Evolutionary conservation across 2,329 filamentous ascomycete genomes (phyloP).

Genomic region (Phyllosticta capitalensis): DNA sequence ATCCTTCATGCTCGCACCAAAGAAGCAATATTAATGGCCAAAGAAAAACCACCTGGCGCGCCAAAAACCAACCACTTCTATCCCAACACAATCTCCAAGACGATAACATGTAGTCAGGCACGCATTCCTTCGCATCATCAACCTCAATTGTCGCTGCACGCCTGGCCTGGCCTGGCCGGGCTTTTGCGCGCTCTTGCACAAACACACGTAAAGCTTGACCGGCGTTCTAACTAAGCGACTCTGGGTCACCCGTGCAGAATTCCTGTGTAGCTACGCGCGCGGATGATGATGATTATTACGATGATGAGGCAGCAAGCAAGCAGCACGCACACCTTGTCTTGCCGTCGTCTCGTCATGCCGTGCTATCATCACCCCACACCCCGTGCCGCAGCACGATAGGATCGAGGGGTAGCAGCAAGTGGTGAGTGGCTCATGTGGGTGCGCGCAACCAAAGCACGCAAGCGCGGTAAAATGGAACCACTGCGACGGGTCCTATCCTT

Average conservation of each 20-base stretch:
- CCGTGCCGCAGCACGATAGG: not conserved
- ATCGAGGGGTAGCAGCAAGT: not conserved
- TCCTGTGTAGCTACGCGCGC: not conserved
- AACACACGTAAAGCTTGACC: not conserved
- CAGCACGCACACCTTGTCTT: not conserved
- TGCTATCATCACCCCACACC: not conserved
- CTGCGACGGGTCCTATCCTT: not conserved
- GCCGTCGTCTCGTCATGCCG: not conserved
- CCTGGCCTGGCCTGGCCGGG: too few relatives aligned
- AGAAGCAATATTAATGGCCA: not conserved
- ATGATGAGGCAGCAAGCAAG: not conserved
- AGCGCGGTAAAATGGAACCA: not conserved
- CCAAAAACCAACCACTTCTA: not conserved
- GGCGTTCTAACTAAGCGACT: not conserved
- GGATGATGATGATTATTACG: too few relatives aligned
- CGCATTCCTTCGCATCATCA: too few relatives aligned
- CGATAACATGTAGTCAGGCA: not conserved
- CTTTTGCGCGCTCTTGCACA: not conserved
- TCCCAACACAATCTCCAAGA: not conserved
- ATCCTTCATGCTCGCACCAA: not conserved
- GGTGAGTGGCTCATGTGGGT: not conserved
- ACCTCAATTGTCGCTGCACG: not conserved
- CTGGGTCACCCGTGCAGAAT: not conserved
- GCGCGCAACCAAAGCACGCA: not conserved
- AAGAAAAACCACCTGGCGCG: not conserved